Percentiles rank a stretch among this genome's conserved stretches.
Evolutionary conservation across 768 basidiomycete species (phyloP).

Genomic region (Lentinula guzmanii): DNA sequence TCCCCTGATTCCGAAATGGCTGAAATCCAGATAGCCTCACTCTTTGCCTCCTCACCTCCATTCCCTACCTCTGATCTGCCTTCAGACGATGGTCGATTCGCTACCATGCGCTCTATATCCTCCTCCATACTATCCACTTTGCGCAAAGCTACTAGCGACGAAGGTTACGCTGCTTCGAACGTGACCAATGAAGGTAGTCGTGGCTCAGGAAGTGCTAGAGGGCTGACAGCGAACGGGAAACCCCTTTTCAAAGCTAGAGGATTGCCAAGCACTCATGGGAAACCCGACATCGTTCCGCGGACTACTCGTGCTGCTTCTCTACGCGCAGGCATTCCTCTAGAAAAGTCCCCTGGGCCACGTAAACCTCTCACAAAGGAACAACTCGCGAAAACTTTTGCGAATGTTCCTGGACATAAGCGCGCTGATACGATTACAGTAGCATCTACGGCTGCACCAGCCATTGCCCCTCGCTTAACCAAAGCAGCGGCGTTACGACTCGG

Average conservation of each 20-base stretch:
- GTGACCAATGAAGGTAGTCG: slow-evolving; percentile 36
- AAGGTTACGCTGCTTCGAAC: slow-evolving; percentile 40
- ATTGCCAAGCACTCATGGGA: slow-evolving; percentile 52
- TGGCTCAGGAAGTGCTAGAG: slow-evolving; percentile 30
- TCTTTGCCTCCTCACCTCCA: slow-evolving; percentile 81
- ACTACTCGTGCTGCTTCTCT: slow-evolving; percentile 71
- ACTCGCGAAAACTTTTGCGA: slow-evolving; percentile 58
- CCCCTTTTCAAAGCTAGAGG: slow-evolving; percentile 59
- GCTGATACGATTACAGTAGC: slow-evolving; percentile 61
- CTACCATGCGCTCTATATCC: slow-evolving; percentile 36
- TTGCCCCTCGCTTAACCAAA: slow-evolving; percentile 71
- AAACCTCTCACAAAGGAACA: slow-evolving; percentile 56
- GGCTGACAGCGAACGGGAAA: slow-evolving; percentile 37
- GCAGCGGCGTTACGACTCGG: slow-evolving; percentile 70
- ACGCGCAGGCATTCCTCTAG: slow-evolving; percentile 52
- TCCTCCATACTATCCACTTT: slow-evolving; percentile 43
- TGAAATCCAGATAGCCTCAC: slow-evolving; percentile 69
- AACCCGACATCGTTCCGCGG: slow-evolving; percentile 72
- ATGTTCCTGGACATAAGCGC: slow-evolving; percentile 82
- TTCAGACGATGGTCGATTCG: slow-evolving; percentile 29
- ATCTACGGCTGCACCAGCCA: slow-evolving; percentile 63
- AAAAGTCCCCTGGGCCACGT: slow-evolving; percentile 41
- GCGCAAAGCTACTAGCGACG: slow-evolving; percentile 29
- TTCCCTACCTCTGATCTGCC: slow-evolving; percentile 68
- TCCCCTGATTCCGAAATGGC: slow-evolving; percentile 62